Evolutionary conservation across 139 green algal species (phyloP).

Genomic region (Picochlorum costavermella): DNA sequence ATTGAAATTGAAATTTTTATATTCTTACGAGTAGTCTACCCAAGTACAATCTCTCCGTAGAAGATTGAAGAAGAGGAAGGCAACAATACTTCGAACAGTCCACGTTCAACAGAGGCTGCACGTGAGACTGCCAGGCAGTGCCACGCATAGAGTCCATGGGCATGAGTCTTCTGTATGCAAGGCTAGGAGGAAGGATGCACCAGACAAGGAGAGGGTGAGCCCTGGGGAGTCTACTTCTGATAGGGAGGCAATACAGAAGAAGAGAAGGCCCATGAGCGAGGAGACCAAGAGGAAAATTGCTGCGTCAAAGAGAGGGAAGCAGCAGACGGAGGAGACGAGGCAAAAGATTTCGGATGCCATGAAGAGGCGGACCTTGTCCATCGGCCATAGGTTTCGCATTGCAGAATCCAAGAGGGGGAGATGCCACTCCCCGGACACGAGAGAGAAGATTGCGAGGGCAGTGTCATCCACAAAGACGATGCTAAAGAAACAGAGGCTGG

Average conservation of each 20-base stretch:
- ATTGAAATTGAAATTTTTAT: too few species aligned
- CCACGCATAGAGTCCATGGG: too few species aligned
- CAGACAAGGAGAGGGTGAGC: neutral
- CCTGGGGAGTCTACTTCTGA: neutral
- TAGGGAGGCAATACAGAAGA: neutral
- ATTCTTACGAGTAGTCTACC: too few species aligned
- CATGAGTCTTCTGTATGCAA: too few species aligned
- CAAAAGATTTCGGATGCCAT: constrained; percentile 10
- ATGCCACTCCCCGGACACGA: constrained; percentile 5
- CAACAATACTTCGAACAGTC: too few species aligned
- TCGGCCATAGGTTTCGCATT: constrained; percentile 1
- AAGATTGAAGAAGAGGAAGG: too few species aligned
- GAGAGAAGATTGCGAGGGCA: constrained; percentile 1
- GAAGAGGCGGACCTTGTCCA: neutral
- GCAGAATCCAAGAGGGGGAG: neutral
- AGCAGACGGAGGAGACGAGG: neutral
- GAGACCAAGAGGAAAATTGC: constrained; percentile 16
- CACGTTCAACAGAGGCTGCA: too few species aligned
- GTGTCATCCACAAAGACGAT: constrained; percentile 8
- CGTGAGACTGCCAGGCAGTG: too few species aligned
- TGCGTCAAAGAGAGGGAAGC: constrained; percentile 5
- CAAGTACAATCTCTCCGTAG: too few species aligned
- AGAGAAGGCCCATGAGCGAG: constrained; percentile 3
- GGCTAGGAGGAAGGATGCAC: neutral
- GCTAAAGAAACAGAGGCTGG: constrained; percentile 5